Conservation (phyloP, 345 rosid genomes). For the Brassica nigra region DNA sequence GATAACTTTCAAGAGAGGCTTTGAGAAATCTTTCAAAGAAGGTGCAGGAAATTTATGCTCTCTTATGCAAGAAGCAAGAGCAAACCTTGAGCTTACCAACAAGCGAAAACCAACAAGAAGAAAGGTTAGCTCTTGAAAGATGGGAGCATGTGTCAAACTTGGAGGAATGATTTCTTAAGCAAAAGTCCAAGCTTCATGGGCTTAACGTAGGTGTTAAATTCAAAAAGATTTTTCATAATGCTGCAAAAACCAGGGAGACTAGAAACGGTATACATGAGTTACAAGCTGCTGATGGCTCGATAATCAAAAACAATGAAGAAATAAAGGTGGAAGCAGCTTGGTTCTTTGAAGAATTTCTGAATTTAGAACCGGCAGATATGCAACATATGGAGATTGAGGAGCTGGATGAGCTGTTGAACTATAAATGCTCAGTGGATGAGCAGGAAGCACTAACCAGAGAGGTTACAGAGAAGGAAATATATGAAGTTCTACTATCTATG, state of each 20-base stretch:
- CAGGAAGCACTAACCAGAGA: background rate
- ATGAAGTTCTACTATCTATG: background rate
- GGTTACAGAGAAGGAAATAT: background rate
- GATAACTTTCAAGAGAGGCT: background rate
- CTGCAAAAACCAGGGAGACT: background rate
- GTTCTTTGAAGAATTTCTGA: background rate
- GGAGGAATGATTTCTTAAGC: background rate
- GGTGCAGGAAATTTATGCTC: background rate
- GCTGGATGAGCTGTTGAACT: background rate
- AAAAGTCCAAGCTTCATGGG: background rate
- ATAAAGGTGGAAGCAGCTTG: background rate
- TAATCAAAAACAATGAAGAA: background rate
- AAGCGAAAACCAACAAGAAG: background rate
- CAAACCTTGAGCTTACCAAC: background rate
- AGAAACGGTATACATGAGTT: background rate
- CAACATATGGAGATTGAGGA: background rate
- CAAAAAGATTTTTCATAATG: background rate
- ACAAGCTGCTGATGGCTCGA: background rate
- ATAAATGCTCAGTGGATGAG: background rate
- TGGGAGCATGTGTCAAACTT: background rate
- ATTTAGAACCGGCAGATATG: background rate
- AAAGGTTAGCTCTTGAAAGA: background rate
- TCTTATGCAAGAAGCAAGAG: background rate
- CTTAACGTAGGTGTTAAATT: background rate
- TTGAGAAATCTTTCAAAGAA: background rate